Conservation (phyloP, 1,139 yeast genomes). For the Pichia sp. region DNA sequence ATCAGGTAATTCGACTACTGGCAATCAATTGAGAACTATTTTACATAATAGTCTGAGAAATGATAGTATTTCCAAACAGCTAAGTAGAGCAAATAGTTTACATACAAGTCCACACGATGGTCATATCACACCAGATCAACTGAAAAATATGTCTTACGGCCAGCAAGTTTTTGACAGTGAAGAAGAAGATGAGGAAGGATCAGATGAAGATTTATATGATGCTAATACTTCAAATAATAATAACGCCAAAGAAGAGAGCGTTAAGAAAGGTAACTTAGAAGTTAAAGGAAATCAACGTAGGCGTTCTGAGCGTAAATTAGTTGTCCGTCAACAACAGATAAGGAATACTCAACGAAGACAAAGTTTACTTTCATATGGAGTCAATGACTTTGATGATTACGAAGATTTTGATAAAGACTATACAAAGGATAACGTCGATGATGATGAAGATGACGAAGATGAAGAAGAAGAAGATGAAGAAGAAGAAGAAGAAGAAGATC, state of each 20-base stretch:
- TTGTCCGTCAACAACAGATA: background rate
- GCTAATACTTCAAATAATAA: background rate
- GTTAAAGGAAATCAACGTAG: background rate
- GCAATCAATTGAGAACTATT: conserved; percentile 7
- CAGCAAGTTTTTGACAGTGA: conserved; percentile 50
- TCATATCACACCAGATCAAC: conserved; percentile 15
- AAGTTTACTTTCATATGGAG: background rate
- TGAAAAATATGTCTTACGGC: conserved; percentile 34
- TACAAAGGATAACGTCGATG: background rate
- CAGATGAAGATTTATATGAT: background rate
- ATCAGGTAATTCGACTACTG: conserved; percentile 10
- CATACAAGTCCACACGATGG: conserved; percentile 1
- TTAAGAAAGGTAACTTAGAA: background rate
- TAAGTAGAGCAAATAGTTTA: background rate
- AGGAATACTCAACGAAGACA: conserved; percentile 12
- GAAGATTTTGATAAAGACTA: background rate
- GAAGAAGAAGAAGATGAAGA: conserved; percentile 39
- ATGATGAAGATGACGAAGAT: conserved; percentile 23
- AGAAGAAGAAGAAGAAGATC: conserved; percentile 71
- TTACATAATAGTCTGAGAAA: conserved; percentile 7
- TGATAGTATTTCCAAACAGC: conserved; percentile 1
- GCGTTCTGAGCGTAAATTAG: background rate
- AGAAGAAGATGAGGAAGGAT: conserved; percentile 32
- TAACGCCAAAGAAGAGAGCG: background rate
- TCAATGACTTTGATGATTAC: background rate